phyloP scores from a whole-genome alignment of 345 rosid genomes.

The Toxicodendron radicans region DNA sequence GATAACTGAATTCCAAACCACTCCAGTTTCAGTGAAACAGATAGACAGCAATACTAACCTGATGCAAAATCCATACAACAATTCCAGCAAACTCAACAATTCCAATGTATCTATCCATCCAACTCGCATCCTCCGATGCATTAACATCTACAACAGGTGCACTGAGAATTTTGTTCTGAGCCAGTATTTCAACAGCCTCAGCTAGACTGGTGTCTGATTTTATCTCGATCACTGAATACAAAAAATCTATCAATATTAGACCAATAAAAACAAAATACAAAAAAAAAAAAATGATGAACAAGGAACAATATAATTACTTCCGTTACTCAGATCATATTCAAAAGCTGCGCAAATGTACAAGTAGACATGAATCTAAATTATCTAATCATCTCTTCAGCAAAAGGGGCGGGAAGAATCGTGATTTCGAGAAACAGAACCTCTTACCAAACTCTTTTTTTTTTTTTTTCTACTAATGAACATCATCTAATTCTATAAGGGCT shows the following conservation, averaged over 20 bases:
- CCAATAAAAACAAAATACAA: background rate
- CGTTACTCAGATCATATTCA: background rate
- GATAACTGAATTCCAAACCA: background rate
- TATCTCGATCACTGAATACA: slow-evolving; percentile 67
- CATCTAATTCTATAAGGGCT: too few relatives aligned
- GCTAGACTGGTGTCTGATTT: slow-evolving; percentile 79
- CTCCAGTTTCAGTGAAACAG: background rate
- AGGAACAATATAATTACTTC: background rate
- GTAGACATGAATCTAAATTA: background rate
- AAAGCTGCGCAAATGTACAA: slow-evolving; percentile 2
- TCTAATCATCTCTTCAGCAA: too few relatives aligned
- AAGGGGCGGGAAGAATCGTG: too few relatives aligned
- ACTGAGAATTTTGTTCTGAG: slow-evolving; percentile 65
- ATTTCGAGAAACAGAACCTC: too few relatives aligned
- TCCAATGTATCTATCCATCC: slow-evolving; percentile 96
- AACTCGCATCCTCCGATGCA: slow-evolving; percentile 76
- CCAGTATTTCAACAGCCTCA: slow-evolving; percentile 78
- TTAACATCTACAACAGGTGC: slow-evolving; percentile 88
- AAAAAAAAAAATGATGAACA: background rate
- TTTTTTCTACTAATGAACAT: too few relatives aligned
- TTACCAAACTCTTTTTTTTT: too few relatives aligned
- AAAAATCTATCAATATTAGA: background rate
- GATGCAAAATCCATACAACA: slow-evolving; percentile 94
- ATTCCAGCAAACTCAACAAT: slow-evolving; percentile 95
- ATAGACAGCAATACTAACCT: slow-evolving; percentile 43